A percentile compares a stretch with the other conserved stretches of the same genome.
Conservation (phyloP, 352 stramenopile species). For the Phytophthora pini region DNA sequence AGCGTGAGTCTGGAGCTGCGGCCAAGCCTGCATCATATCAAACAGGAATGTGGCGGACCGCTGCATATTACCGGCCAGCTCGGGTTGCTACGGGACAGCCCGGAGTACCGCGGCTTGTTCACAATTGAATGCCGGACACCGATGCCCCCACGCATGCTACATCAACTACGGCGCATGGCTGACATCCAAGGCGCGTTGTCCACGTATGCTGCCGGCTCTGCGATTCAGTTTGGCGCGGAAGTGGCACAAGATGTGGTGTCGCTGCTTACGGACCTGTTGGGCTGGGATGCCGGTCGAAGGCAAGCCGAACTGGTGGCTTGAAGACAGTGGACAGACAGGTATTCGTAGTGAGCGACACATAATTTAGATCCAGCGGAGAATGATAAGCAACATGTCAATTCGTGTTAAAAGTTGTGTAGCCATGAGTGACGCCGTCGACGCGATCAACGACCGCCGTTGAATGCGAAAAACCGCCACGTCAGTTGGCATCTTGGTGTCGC, state of each 20-base stretch:
- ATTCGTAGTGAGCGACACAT: conserved; percentile 14
- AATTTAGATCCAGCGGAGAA: conserved; percentile 30
- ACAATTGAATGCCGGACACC: conserved; percentile 52
- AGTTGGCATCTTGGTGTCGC: conserved; percentile 26
- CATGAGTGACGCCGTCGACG: conserved; percentile 19
- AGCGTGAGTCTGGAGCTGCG: conserved; percentile 75
- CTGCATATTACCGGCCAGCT: conserved; percentile 69
- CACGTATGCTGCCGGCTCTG: conserved; percentile 60
- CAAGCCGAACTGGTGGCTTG: conserved; percentile 53
- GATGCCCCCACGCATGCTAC: conserved; percentile 62
- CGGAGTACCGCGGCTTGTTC: conserved; percentile 69
- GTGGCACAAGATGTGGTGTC: conserved; percentile 83
- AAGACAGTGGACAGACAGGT: conserved; percentile 19
- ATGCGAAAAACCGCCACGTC: conserved; percentile 15
- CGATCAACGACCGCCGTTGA: conserved; percentile 2
- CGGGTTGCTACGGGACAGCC: conserved; percentile 71
- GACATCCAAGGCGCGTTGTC: conserved; percentile 81
- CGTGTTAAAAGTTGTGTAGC: conserved; percentile 1
- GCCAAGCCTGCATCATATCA: conserved; percentile 57
- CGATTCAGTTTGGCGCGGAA: conserved; percentile 81
- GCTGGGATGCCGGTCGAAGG: conserved; percentile 70
- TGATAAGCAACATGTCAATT: conserved; percentile 18
- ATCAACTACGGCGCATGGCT: conserved; percentile 72
- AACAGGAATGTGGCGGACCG: conserved; percentile 45
- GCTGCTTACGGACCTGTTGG: conserved; percentile 69